A percentile compares a stretch with the other conserved stretches of the same genome.
Evolutionary conservation across 257 asterid genomes (phyloP).

Genomic region (Cynanchum wilfordii): DNA sequence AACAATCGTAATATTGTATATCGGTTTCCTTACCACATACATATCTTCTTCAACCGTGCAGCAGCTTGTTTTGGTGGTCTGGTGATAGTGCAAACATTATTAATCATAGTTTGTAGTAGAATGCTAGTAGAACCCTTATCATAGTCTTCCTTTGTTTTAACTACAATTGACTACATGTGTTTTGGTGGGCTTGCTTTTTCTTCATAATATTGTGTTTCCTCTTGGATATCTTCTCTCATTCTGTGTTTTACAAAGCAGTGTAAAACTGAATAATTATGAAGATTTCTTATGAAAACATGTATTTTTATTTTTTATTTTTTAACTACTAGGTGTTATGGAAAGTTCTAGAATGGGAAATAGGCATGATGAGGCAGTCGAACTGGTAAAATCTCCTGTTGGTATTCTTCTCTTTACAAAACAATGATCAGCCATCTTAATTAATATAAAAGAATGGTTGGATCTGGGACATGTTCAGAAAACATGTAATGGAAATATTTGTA

Average conservation of each 20-base stretch:
- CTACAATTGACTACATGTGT: background rate
- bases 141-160: background rate
- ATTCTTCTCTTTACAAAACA: no score
- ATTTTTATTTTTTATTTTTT: no score
- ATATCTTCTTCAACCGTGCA: background rate
- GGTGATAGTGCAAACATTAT: background rate
- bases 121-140: background rate
- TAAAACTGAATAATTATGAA: no score
- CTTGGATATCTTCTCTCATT: background rate
- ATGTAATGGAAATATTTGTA: background rate
- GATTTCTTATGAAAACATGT: no score
- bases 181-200: background rate
- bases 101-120: constrained; percentile 6
- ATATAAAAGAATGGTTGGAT: background rate
- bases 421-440: no score
- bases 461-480: background rate
- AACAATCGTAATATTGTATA: constrained; percentile 11
- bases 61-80: constrained; percentile 10
- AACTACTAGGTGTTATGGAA: no score
- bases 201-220: background rate
- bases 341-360: no score
- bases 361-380: no score
- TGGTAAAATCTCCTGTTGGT: no score
- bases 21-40: background rate
- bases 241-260: background rate